phyloP scores from a whole-genome alignment of 164 flowering plant species.

The Tinospora cordifolia region DNA sequence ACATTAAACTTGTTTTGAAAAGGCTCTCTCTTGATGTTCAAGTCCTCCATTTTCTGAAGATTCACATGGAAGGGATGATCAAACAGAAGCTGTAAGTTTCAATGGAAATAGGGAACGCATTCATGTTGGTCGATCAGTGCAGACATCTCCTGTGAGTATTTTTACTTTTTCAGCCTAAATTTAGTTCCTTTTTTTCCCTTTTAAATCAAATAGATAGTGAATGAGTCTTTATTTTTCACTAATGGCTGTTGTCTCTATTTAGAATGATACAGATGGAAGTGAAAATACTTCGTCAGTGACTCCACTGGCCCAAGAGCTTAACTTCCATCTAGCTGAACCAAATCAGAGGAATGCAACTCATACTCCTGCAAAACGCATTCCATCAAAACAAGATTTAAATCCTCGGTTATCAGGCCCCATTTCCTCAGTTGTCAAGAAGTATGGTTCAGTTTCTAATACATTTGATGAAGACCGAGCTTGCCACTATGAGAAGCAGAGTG shows the following conservation, averaged over 20 bases:
- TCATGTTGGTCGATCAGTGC: slow-evolving; percentile 11
- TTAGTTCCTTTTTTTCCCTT: too few species aligned
- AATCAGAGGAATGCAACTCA: slow-evolving; percentile 16
- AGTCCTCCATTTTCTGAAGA: slow-evolving; percentile 40
- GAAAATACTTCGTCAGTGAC: slow-evolving; percentile 22
- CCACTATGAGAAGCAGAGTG: slow-evolving; percentile 22
- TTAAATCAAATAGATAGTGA: too few species aligned
- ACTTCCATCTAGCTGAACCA: slow-evolving; percentile 7
- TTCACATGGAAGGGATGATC: slow-evolving; percentile 20
- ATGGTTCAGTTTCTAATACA: slow-evolving; percentile 7
- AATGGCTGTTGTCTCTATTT: slow-evolving; percentile 17
- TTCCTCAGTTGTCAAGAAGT: slow-evolving; percentile 14
- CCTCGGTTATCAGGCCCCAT: slow-evolving; percentile 6
- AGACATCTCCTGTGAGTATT: slow-evolving; percentile 37
- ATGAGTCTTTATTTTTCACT: slow-evolving; percentile 5
- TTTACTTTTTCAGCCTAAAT: neutral
- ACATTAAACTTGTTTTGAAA: slow-evolving; percentile 21
- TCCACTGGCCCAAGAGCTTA: slow-evolving; percentile 10
- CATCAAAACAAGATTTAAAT: slow-evolving; percentile 11
- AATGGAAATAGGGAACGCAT: slow-evolving; percentile 14
- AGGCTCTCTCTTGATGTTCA: slow-evolving; percentile 27
- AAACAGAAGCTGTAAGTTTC: slow-evolving; percentile 18
- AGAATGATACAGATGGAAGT: slow-evolving; percentile 40
- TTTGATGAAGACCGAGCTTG: slow-evolving; percentile 14
- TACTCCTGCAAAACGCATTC: slow-evolving; percentile 9